phyloP scores from a whole-genome alignment of 805 yeast species.

The Clavispora asparagi region DNA sequence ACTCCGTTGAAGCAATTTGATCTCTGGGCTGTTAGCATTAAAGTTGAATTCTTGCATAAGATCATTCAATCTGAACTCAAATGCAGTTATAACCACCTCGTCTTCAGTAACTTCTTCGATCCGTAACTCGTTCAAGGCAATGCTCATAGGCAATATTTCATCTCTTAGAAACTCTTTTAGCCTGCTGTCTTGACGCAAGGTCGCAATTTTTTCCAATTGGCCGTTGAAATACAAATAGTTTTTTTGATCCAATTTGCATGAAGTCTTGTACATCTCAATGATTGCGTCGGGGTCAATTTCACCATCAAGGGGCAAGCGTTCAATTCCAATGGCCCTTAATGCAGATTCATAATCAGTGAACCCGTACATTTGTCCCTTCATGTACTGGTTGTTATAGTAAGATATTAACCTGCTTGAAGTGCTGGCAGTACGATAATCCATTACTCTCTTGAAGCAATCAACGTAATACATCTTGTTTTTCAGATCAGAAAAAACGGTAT shows the following conservation, averaged over 20 bases:
- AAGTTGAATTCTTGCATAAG: conserved; percentile 26
- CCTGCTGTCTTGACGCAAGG: conserved; percentile 18
- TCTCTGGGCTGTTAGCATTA: conserved; percentile 27
- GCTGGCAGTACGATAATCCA: conserved; percentile 12
- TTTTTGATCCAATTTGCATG: conserved; percentile 27
- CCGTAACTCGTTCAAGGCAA: conserved; percentile 32
- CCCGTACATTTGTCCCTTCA: conserved; percentile 30
- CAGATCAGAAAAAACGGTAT: conserved; percentile 29
- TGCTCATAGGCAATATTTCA: conserved; percentile 29
- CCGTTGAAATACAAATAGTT: conserved; percentile 33
- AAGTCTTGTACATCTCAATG: conserved; percentile 28
- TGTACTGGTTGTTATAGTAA: conserved; percentile 23
- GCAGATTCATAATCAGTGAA: conserved; percentile 28
- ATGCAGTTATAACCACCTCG: conserved; percentile 73
- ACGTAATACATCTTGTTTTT: conserved; percentile 30
- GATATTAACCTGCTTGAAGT: conserved; percentile 20
- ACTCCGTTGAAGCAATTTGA: conserved; percentile 46
- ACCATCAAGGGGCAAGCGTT: conserved; percentile 9
- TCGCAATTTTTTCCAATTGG: conserved; percentile 23
- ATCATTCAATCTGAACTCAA: conserved; percentile 59
- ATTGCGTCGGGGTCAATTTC: conserved; percentile 30
- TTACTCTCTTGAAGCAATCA: conserved; percentile 27
- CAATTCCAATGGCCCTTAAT: conserved; percentile 28
- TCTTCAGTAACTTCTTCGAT: conserved; percentile 43
- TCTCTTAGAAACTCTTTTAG: conserved; percentile 20